Conservation (phyloP, 2,329 filamentous ascomycete genomes). For the Epicoccum nigrum region DNA sequence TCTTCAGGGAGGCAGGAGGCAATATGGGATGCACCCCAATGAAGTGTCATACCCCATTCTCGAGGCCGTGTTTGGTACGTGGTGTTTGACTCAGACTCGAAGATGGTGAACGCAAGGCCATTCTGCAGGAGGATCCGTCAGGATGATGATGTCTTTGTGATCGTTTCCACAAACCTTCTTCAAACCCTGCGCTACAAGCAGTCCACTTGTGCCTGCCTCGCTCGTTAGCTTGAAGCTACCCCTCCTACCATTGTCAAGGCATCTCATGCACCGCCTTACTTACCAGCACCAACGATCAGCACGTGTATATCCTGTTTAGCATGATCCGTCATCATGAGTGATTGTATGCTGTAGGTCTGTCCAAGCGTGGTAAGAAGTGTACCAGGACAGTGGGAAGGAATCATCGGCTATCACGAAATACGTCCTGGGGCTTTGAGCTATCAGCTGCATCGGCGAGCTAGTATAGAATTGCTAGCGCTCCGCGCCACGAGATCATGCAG, state of each 20-base stretch:
- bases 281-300: slow-evolving; percentile 20
- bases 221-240: slow-evolving; percentile 11
- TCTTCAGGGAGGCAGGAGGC: slow-evolving; percentile 24
- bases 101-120: slow-evolving; percentile 21
- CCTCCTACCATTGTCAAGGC: slow-evolving; percentile 12
- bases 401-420: background rate
- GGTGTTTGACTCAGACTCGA: slow-evolving; percentile 18
- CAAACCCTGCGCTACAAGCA: slow-evolving; percentile 22
- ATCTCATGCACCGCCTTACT: slow-evolving; percentile 9
- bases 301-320: slow-evolving; percentile 14
- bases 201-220: slow-evolving; percentile 18
- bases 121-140: slow-evolving; percentile 8
- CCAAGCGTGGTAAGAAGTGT: background rate
- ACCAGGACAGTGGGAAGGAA: slow-evolving; percentile 7
- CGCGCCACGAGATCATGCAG: slow-evolving; percentile 8
- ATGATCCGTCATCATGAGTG: slow-evolving; percentile 5
- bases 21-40: slow-evolving; percentile 30
- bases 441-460: background rate
- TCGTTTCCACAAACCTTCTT: slow-evolving; percentile 17
- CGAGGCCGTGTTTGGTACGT: slow-evolving; percentile 29
- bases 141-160: slow-evolving; percentile 5
- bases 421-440: background rate
- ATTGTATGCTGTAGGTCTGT: slow-evolving; percentile 1
- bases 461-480: background rate
- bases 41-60: slow-evolving; percentile 38